Conservation (phyloP, 306 rosid genomes). For the Quercus suber region DNA sequence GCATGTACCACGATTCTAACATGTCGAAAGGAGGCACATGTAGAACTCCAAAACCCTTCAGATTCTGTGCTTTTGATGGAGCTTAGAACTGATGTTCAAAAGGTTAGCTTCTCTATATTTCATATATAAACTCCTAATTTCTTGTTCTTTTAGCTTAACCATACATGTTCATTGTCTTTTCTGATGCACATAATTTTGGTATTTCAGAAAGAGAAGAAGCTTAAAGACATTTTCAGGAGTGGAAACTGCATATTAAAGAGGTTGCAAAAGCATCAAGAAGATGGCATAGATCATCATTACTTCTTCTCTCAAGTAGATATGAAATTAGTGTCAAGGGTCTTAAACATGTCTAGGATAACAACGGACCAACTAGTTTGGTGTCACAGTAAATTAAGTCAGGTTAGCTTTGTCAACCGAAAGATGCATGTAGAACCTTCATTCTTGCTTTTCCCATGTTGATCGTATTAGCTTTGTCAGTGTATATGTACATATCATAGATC, state of each 20-base stretch:
- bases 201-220: constrained; percentile 75
- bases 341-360: constrained; percentile 78
- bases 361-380: constrained; percentile 92
- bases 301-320: constrained; percentile 89
- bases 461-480: background rate
- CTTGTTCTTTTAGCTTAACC: background rate
- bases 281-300: constrained; percentile 51
- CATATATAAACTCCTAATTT: background rate
- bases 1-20: constrained; percentile 30
- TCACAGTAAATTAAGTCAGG: constrained; percentile 60
- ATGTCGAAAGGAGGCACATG: constrained; percentile 25
- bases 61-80: constrained; percentile 53
- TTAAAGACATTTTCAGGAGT: constrained; percentile 54
- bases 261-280: constrained; percentile 49
- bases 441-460: constrained; percentile 75
- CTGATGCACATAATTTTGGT: background rate
- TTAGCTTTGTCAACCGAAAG: constrained; percentile 53
- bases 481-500: background rate
- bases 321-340: constrained; percentile 79
- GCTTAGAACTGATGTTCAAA: constrained; percentile 58
- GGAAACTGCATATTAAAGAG: constrained; percentile 78
- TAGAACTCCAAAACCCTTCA: constrained; percentile 60
- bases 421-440: constrained; percentile 72
- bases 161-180: background rate
- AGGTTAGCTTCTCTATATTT: constrained; percentile 33